Percentiles rank a stretch among this genome's conserved stretches.
Conservation (phyloP, 2,329 filamentous ascomycete species). For the Dothiorella sarmentorum region DNA sequence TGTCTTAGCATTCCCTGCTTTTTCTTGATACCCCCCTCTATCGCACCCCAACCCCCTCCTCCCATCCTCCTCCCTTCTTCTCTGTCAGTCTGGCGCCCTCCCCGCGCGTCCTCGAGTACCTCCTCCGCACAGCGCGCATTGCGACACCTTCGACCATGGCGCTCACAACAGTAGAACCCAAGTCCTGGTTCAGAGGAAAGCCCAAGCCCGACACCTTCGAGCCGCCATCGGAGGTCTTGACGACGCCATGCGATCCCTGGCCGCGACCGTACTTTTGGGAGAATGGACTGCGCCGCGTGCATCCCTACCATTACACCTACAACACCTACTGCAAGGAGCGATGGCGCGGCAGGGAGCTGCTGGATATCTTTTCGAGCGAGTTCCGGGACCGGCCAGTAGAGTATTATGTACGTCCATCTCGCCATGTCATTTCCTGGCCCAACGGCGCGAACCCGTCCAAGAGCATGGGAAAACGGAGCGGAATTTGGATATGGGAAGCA, state of each 20-base stretch:
- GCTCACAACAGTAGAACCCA: constrained; percentile 31
- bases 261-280: constrained; percentile 77
- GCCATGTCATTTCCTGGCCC: too few relatives aligned
- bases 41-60: neutral
- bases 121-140: constrained; percentile 47
- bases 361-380: constrained; percentile 87
- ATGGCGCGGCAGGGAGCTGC: constrained; percentile 76
- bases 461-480: neutral
- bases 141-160: constrained; percentile 43
- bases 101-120: constrained; percentile 49
- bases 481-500: neutral
- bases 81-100: constrained; percentile 46
- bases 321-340: constrained; percentile 92
- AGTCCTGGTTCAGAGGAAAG: constrained; percentile 17
- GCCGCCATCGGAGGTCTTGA: constrained; percentile 48
- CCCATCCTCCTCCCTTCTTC: neutral
- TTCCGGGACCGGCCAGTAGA: constrained; percentile 82
- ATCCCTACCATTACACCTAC: constrained; percentile 89
- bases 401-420: constrained; percentile 65
- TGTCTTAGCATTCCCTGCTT: neutral
- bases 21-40: neutral
- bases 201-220: constrained; percentile 32
- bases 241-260: constrained; percentile 57
- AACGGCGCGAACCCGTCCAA: neutral
- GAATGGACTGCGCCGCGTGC: constrained; percentile 75